These are phyloP conservation scores for Lichtheimia corymbifera DNA, from an alignment of 371 early-diverging fungal species.

Conservation along the genomic window DNA sequence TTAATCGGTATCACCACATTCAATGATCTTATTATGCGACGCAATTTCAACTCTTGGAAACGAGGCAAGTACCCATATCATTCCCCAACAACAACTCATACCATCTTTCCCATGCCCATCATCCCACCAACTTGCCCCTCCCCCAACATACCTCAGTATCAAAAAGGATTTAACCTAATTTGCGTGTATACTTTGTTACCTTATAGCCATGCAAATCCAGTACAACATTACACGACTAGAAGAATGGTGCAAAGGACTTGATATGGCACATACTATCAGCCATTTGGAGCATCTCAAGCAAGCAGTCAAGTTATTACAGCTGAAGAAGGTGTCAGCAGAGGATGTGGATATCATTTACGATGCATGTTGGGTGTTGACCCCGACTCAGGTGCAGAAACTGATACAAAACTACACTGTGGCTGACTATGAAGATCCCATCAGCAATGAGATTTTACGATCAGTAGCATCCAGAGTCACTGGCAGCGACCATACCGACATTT, in stretches of 20 bases:
- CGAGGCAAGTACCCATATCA: constrained; percentile 49
- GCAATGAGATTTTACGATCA: constrained; percentile 87
- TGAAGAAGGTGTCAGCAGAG: constrained; percentile 88
- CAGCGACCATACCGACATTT: constrained; percentile 52
- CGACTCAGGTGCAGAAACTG: constrained; percentile 94
- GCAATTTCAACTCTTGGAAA: constrained; percentile 88
- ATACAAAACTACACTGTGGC: constrained; percentile 78
- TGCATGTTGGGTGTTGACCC: constrained; percentile 92
- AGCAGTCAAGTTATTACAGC: constrained; percentile 92
- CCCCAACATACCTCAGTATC: no score
- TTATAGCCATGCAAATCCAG: constrained; percentile 89
- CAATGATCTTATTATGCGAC: constrained; percentile 92
- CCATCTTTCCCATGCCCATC: no score
- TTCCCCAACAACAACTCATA: no score
- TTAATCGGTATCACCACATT: constrained; percentile 91
- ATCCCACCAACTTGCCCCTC: no score
- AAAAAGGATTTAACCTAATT: no score
- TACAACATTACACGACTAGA: constrained; percentile 94
- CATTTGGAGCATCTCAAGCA: constrained; percentile 93
- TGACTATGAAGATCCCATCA: constrained; percentile 86
- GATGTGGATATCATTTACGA: constrained; percentile 96
- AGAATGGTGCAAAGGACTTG: constrained; percentile 96
- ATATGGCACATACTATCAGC: constrained; percentile 80
- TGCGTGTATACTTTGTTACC: neutral
- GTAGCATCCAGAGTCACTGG: constrained; percentile 81